A percentile compares a stretch with the other conserved stretches of the same genome.
Evolutionary conservation across 352 stramenopile species (phyloP).

Genomic region (Globisporangium uncinulatum): DNA sequence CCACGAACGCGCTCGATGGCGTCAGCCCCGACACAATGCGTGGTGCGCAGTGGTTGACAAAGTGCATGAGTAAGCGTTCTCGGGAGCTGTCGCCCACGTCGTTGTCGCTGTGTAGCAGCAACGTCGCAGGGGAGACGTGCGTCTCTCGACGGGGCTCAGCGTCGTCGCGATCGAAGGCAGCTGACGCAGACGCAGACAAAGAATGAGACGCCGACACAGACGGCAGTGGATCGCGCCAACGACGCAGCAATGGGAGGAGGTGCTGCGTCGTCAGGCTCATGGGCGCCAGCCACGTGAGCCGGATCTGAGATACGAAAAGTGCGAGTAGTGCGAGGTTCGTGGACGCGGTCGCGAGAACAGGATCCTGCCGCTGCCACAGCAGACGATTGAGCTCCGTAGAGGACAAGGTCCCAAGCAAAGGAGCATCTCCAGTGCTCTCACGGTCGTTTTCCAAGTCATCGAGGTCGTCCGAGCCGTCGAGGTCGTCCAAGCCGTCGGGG

Average conservation of each 20-base stretch:
- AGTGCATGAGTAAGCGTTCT: constrained; percentile 6
- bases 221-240: background rate
- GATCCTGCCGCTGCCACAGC: background rate
- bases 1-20: too few species aligned
- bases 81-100: background rate
- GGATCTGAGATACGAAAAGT: constrained; percentile 5
- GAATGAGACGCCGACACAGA: too few species aligned
- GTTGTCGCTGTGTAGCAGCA: background rate
- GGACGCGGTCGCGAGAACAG: background rate
- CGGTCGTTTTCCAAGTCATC: too few species aligned
- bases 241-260: constrained; percentile 10
- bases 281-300: constrained; percentile 3
- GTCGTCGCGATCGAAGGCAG: background rate
- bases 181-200: background rate
- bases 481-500: too few species aligned
- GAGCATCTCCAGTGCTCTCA: background rate
- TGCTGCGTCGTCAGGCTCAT: background rate
- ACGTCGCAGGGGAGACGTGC: background rate
- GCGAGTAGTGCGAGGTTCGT: constrained; percentile 6
- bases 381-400: background rate
- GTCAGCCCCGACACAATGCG: constrained; percentile 1
- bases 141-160: background rate
- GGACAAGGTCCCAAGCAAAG: background rate
- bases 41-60: constrained; percentile 5
- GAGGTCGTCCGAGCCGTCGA: too few species aligned